Evolutionary conservation across 495 filamentous ascomycete genomes (phyloP).

Genomic region (Aspergillus campestris): DNA sequence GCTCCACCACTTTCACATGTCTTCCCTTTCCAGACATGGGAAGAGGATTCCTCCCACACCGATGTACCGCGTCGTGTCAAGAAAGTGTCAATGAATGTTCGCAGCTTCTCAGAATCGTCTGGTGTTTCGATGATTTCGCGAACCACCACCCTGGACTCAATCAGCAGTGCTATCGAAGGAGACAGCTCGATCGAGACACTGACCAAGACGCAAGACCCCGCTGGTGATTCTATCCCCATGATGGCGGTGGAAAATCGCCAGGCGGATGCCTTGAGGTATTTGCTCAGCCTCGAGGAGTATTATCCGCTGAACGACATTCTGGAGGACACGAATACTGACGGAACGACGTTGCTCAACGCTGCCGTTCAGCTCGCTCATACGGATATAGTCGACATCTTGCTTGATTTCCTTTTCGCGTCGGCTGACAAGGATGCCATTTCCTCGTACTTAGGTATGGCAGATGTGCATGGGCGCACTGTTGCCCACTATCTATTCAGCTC

Average conservation of each 20-base stretch:
- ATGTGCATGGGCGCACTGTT: conserved; percentile 77
- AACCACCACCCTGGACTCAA: conserved; percentile 66
- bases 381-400: conserved; percentile 63
- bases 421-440: conserved; percentile 43
- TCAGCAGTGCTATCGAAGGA: conserved; percentile 65
- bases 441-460: conserved; percentile 64
- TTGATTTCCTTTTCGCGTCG: conserved; percentile 54
- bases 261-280: conserved; percentile 60
- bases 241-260: conserved; percentile 85
- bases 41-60: conserved; percentile 33
- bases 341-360: conserved; percentile 82
- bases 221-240: conserved; percentile 86
- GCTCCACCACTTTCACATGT: conserved; percentile 71
- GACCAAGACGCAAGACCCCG: conserved; percentile 68
- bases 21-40: conserved; percentile 72
- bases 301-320: conserved; percentile 61
- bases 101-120: conserved; percentile 81
- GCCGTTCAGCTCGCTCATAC: conserved; percentile 83
- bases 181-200: conserved; percentile 79
- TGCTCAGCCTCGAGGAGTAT: conserved; percentile 66
- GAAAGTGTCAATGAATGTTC: conserved; percentile 76
- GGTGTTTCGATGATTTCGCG: conserved; percentile 68
- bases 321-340: conserved; percentile 78
- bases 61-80: conserved; percentile 48
- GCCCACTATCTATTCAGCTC: conserved; percentile 96